Base-by-base conservation (phyloP, 2,329 filamentous ascomycete genomes). In the Aspergillus amoenus region DNA sequence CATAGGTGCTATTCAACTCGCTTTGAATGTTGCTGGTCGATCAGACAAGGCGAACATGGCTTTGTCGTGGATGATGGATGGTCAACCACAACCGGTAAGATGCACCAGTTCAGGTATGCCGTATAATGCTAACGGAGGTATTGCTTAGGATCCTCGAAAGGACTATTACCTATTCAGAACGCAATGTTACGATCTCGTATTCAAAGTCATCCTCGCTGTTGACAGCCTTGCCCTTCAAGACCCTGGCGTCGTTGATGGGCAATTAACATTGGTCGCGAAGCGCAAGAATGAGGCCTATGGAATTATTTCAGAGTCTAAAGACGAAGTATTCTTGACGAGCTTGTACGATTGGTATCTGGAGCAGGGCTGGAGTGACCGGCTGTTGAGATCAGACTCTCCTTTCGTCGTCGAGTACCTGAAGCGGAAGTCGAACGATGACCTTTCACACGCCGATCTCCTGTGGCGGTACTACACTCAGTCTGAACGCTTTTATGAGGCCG, bases 301-400 rank as follows among this genome's bases (percentile, higher is more conserved):
- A 44, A 90, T 97, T 2, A 92, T 99, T 66, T 91, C 95, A 69
- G 84, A 84, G 57, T 96, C 93, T 0, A 84, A 88, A 13, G 94
- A 99, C 64, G 91, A 97, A 68, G 90, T 97, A 4, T 99, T 99
- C 78, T 89, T 97, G 72, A 95, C 91, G 60, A 91, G 91, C 67
- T 82, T 99, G n/a, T 99, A 97, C 71, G 93, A 97, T 68, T 99
- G 94, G 93, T 99, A 99, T 74, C 87, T 97, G 64, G 77, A 83
- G 53, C 88, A 93, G 71, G 88, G 89, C 17, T 93, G 90, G 86
- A 89, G 86, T 9, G 91, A 97, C 61, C 88, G 92, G 13, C 83
- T 99, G 27, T 84, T 99, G 34, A 86, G 88, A 37, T 91, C 94
- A 51, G 85, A 93, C 56, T 96, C 93, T 5, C 85, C 88, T 0